Percentiles rank a stretch among this genome's conserved stretches.
These are phyloP conservation scores for Nidula microcarpa DNA, from an alignment of 768 basidiomycete species.

Conservation along the genomic window DNA sequence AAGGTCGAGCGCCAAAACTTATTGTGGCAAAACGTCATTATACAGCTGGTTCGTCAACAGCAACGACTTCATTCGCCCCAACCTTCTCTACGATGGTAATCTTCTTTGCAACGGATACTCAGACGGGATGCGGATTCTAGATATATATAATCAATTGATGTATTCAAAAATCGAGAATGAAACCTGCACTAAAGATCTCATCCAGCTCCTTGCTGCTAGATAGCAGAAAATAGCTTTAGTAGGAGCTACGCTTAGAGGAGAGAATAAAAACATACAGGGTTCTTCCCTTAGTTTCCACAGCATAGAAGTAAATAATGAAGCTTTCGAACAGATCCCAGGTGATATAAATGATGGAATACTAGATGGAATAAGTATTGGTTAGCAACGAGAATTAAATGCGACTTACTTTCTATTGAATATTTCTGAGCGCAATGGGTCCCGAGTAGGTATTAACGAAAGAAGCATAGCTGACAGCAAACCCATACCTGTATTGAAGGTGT, in stretches of 20 bases:
- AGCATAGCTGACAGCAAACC: conserved; percentile 38
- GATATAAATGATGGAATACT: conserved; percentile 34
- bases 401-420: conserved; percentile 30
- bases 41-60: neutral
- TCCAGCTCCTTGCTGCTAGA: conserved; percentile 33
- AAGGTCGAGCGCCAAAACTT: no score
- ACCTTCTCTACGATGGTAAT: conserved; percentile 33
- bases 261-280: conserved; percentile 26
- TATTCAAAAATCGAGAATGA: neutral
- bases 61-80: conserved; percentile 12
- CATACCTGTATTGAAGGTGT: conserved; percentile 22
- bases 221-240: neutral
- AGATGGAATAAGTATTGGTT: neutral
- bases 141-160: neutral
- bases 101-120: conserved; percentile 34
- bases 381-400: neutral
- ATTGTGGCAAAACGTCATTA: no score
- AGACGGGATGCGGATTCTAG: conserved; percentile 36
- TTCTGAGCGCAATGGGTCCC: conserved; percentile 30
- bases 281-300: conserved; percentile 38
- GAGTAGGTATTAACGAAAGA: conserved; percentile 52
- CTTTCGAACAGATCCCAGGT: conserved; percentile 38
- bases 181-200: conserved; percentile 33
- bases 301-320: conserved; percentile 31
- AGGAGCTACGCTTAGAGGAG: neutral